Evolutionary conservation across 495 filamentous ascomycete species (phyloP).

Genomic region (Hypoxylon cercidicola): DNA sequence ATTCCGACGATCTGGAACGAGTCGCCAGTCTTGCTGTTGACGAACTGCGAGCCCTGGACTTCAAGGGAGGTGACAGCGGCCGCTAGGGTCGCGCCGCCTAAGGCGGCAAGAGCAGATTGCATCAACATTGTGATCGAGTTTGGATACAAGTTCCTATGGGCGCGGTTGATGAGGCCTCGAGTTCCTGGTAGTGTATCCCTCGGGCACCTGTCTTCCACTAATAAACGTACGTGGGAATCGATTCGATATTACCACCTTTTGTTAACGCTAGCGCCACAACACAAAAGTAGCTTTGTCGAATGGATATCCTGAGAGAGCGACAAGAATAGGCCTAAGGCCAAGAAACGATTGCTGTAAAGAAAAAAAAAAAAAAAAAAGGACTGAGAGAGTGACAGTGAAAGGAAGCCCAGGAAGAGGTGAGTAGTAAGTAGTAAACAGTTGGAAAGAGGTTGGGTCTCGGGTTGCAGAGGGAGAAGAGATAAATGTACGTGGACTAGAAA

Average conservation of each 20-base stretch:
- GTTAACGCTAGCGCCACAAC: slow-evolving; percentile 6
- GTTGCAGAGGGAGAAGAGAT: slow-evolving; percentile 23
- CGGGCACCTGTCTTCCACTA: slow-evolving; percentile 4
- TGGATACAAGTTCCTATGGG: slow-evolving; percentile 1
- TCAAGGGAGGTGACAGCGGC: slow-evolving; percentile 77
- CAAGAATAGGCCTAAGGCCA: slow-evolving; percentile 35
- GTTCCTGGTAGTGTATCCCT: not conserved
- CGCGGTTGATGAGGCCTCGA: not conserved
- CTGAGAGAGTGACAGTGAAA: slow-evolving; percentile 30
- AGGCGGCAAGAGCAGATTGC: slow-evolving; percentile 55
- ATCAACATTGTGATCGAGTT: slow-evolving; percentile 42
- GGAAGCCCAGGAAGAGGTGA: slow-evolving; percentile 26
- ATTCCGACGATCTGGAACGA: slow-evolving; percentile 91
- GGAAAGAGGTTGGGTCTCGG: slow-evolving; percentile 25
- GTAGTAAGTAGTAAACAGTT: slow-evolving; percentile 10
- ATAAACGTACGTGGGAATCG: slow-evolving; percentile 18
- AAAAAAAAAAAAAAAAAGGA: too few relatives aligned
- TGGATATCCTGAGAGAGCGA: slow-evolving; percentile 39
- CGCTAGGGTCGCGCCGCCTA: slow-evolving; percentile 62
- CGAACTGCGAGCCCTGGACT: slow-evolving; percentile 81
- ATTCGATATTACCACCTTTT: slow-evolving; percentile 22
- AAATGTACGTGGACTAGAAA: slow-evolving; percentile 31
- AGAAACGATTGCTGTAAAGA: slow-evolving; percentile 33
- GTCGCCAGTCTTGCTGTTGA: slow-evolving; percentile 79
- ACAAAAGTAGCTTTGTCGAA: slow-evolving; percentile 33